phyloP scores from a whole-genome alignment of 2,329 filamentous ascomycete species.

The Emydomyces testavorans region DNA sequence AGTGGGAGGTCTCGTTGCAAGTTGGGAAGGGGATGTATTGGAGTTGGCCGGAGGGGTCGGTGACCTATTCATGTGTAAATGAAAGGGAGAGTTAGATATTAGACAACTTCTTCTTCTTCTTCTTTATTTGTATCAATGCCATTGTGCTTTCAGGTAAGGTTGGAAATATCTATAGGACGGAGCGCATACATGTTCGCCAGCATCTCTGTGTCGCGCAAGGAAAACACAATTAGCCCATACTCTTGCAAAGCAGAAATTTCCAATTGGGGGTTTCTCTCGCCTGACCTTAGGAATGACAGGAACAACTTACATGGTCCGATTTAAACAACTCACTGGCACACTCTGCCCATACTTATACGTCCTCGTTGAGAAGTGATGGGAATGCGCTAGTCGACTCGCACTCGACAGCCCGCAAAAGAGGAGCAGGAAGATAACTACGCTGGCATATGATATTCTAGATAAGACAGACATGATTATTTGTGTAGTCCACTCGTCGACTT shows the following conservation, averaged over 20 bases:
- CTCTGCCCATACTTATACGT: conserved; percentile 40
- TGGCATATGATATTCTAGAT: conserved; percentile 1
- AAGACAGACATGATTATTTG: neutral
- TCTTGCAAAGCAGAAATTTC: neutral
- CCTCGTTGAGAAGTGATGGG: conserved; percentile 9
- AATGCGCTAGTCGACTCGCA: conserved; percentile 9
- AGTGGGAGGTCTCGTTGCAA: conserved; percentile 75
- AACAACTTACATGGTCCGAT: conserved; percentile 39
- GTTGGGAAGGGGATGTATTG: conserved; percentile 84
- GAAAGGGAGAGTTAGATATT: too few species aligned
- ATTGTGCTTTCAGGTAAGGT: neutral
- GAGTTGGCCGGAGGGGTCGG: conserved; percentile 62
- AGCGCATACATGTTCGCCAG: conserved; percentile 56
- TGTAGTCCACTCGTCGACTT: neutral
- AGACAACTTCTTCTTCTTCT: too few species aligned
- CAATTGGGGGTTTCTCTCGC: neutral
- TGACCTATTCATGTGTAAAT: too few species aligned
- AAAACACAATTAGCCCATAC: conserved; percentile 7
- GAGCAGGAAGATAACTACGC: neutral
- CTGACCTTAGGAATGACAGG: neutral
- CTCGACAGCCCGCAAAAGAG: conserved; percentile 3
- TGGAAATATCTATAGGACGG: too few species aligned
- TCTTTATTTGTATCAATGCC: neutral
- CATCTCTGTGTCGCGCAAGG: conserved; percentile 54
- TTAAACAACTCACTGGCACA: conserved; percentile 43